These are phyloP conservation scores for Paspalum vaginatum DNA, from an alignment of 176 grass and related monocot genomes.

Conservation along the genomic window DNA sequence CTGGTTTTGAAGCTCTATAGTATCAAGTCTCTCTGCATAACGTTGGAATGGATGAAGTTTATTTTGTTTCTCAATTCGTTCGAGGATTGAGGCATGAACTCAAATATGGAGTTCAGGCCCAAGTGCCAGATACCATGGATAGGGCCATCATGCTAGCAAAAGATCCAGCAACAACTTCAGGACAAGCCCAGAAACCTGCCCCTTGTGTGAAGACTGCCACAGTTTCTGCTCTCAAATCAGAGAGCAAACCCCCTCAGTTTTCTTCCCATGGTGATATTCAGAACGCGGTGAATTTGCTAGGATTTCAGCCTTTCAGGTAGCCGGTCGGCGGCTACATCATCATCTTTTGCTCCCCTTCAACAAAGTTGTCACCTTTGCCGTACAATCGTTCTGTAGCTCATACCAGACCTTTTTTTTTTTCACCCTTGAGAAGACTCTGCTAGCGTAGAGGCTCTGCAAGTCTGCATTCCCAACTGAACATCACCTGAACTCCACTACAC, in stretches of 20 bases:
- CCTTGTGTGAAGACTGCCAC: no score
- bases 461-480: background rate
- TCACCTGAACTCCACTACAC: background rate
- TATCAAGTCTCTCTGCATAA: background rate
- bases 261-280: background rate
- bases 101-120: background rate
- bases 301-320: background rate
- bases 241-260: no score
- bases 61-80: background rate
- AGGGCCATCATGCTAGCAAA: no score
- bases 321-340: background rate
- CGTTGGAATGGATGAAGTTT: background rate
- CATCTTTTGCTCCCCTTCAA: background rate
- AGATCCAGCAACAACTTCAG: no score
- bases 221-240: no score
- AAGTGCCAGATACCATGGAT: no score
- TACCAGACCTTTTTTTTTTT: background rate
- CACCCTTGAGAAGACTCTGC: background rate
- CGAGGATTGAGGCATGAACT: background rate
- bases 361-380: background rate
- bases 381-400: background rate
- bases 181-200: no score
- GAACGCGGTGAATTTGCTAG: background rate
- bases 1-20: rapidly evolving
- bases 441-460: background rate